Evolutionary conservation across 768 basidiomycete genomes (phyloP), one percentile per base, ranked within the genome.

Genomic region (Lentinula edodes): DNA sequence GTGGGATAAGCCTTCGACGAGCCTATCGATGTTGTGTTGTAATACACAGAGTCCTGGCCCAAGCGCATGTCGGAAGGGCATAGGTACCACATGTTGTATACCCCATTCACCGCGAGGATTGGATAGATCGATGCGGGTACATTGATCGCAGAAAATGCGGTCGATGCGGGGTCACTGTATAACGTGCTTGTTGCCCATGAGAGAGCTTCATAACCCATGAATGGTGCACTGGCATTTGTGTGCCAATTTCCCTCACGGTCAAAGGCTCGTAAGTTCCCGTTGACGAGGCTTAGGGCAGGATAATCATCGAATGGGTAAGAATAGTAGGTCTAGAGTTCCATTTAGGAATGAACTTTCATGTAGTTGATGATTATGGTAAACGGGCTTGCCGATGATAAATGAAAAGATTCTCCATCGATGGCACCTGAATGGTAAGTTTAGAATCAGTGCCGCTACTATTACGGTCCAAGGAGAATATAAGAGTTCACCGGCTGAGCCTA

Each of bases 251-350:
- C 75, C 1, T 64, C 67, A 35, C 67, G 32, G 16, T 62, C 65
- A 59, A 75, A 74, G 1, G 80, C 80, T 36, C 73, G 71, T 18
- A 84, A 65, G 9, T 71, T 72, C 35, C 75, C 72, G 43, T 77
- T 62, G 10, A 70, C 53, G 54, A 84, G 73, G 36, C 73, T 70
- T 12, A 83, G 62, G 18, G 67, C 52, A 0, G 82, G 79, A 64
- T 75, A 82, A 50, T 81, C 76, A 68, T 82, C 74, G 72, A 78
- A 81, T 15, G 80, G 82, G 67, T 71, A 83, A 13, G 82, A 80
- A 34, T 75, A 75, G 53, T 70, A 80, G 2, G 83, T 83, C 81
- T 83, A 53, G 10, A 20, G 32, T 32, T 32, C 34, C 18, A 58
- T 13, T 23, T 58, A 5, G 28, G 16, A 45, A 23, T 34, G 28